Conservation (phyloP, 345 rosid genomes). For the Moricandia moricandioides region DNA sequence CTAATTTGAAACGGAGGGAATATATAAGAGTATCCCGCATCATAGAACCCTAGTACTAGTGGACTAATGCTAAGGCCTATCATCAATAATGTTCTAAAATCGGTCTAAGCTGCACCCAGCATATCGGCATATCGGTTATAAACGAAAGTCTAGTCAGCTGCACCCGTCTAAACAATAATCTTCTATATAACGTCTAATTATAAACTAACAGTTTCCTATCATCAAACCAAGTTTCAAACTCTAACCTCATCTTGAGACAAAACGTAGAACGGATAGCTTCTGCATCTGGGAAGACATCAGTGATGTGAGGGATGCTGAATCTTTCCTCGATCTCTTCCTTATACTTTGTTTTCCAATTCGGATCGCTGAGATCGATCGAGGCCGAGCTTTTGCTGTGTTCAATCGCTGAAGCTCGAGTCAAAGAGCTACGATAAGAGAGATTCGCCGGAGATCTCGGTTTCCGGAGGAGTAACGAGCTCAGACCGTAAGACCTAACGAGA, state of each 20-base stretch:
- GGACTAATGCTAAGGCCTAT: too few species aligned
- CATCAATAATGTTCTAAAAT: background rate
- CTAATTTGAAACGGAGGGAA: too few species aligned
- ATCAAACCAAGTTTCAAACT: background rate
- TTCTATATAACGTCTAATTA: background rate
- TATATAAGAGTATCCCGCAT: too few species aligned
- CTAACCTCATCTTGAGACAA: conserved; percentile 82
- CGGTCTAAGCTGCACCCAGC: too few species aligned
- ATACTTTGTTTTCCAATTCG: conserved; percentile 69
- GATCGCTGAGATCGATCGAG: conserved; percentile 65
- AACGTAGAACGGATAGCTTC: conserved; percentile 75
- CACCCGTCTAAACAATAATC: background rate
- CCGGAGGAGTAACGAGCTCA: conserved; percentile 31
- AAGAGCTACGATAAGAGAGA: conserved; percentile 12
- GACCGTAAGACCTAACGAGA: conserved; percentile 23
- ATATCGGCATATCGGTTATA: background rate
- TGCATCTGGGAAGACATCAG: conserved; percentile 66
- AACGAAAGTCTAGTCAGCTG: background rate
- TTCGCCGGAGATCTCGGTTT: conserved; percentile 31
- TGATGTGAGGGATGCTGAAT: conserved; percentile 76
- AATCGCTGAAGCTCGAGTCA: conserved; percentile 12
- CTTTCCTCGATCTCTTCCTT: conserved; percentile 69
- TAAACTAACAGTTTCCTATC: too few species aligned
- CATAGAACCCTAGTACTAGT: too few species aligned
- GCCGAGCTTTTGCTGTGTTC: background rate